Percentiles rank a stretch among this genome's conserved stretches.
These are phyloP conservation scores for Mesostigma viride DNA, from an alignment of 139 green algal genomes.

Conservation along the genomic window DNA sequence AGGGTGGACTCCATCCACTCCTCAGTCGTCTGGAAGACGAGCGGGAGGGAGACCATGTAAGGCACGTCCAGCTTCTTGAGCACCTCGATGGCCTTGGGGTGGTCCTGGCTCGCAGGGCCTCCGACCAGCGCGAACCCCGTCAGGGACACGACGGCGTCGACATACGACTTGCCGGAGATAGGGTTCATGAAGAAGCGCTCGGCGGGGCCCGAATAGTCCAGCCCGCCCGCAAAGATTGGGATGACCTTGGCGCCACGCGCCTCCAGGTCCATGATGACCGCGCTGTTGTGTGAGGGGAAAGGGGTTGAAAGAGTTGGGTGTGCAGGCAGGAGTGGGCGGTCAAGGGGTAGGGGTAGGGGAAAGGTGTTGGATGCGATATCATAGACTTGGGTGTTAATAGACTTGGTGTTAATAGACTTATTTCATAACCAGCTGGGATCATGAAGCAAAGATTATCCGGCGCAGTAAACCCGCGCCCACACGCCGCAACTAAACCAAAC, in stretches of 20 bases:
- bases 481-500: no score
- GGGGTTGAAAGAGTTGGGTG: no score
- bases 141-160: constrained; percentile 83
- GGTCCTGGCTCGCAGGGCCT: constrained; percentile 80
- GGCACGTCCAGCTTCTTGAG: constrained; percentile 92
- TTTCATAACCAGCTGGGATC: no score
- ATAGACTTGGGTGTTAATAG: no score
- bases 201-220: constrained; percentile 91
- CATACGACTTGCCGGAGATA: constrained; percentile 57
- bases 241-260: constrained; percentile 80
- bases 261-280: constrained; percentile 88
- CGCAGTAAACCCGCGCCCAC: no score
- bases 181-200: constrained; percentile 99
- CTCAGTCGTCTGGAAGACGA: constrained; percentile 99
- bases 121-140: constrained; percentile 96
- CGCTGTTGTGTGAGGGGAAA: constrained; percentile 39
- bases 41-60: constrained; percentile 90
- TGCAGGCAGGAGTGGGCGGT: no score
- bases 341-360: no score
- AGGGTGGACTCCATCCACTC: constrained; percentile 94
- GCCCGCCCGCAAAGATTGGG: constrained; percentile 91
- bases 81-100: constrained; percentile 89
- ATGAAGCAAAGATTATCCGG: no score
- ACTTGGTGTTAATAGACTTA: no score
- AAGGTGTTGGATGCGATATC: no score